Base-by-base conservation (phyloP, 345 rosid genomes). In the Brassica napus region DNA sequence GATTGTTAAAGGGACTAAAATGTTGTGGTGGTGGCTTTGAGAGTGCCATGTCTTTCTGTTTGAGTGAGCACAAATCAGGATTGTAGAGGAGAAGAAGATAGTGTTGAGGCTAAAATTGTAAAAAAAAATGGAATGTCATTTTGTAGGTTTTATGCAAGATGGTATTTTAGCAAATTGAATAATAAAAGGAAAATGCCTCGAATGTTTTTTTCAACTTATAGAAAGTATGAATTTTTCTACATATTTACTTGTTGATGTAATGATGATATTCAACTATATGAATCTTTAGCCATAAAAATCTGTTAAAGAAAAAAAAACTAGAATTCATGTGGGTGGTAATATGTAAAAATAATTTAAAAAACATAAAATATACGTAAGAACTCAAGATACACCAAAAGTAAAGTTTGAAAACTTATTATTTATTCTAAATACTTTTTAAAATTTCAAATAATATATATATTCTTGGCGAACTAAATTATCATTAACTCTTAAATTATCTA, bases 21-120 rank as follows among this genome's bases (percentile, higher is more conserved):
- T 69, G 60, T 30, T 69, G 60, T 30, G 65, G 60, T 30, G 65
- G 74, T 74, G 79, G 65, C 71, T 74, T 74, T 54, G 70, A 79
- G 14, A 79, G 15, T 2, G 83, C 70, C 82, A 74, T 79, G 47
- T 23, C 60, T 52, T 54, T 67, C 0, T 26, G 14, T 54, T 79
- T 79, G 70, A 73, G 61, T 44, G 44, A 79, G 18, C 63, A 69
- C 49, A 68, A 75, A 21, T 6, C 65, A 58, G 59, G 65, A 71
- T 16, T 18, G 65, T 11, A 32, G 49, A 57, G 37, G 42, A 69
- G 47, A 69, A 54, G 44, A 69, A 52, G 73, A 69, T 69, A 69
- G 32, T 15, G 73, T 5, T 69, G 63, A 69, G 73, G 73, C 65
- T 71, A 71, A 71, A 57, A 57, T 6, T 32, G 74, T 70, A 55